phyloP scores from a whole-genome alignment of 768 basidiomycete genomes.

The Harrya chromipes region DNA sequence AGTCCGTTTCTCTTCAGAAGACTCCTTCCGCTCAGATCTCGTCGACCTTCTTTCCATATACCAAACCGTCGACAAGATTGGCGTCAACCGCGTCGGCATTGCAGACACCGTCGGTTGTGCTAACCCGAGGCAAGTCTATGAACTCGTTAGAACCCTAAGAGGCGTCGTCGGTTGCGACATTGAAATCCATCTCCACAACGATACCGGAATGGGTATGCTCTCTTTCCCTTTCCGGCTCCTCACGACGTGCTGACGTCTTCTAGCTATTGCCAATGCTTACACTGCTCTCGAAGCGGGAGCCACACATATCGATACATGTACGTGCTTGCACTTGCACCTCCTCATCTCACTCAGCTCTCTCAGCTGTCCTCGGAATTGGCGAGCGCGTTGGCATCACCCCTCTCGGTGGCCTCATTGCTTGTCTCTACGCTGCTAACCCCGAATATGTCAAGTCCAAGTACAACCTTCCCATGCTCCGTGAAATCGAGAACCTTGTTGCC shows the following conservation, averaged over 20 bases:
- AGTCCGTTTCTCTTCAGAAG: conserved; percentile 99
- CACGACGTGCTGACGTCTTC: conserved; percentile 7
- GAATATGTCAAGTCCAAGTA: conserved; percentile 99
- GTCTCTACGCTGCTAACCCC: conserved; percentile 94
- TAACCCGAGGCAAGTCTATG: conserved; percentile 97
- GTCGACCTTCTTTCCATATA: conserved; percentile 98
- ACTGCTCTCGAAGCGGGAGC: conserved; percentile 98
- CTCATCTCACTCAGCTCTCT: background rate
- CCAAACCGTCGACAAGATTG: conserved; percentile 99
- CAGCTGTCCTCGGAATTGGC: conserved; percentile 94
- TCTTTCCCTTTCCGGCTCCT: background rate
- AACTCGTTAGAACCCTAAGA: conserved; percentile 91
- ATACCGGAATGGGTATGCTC: conserved; percentile 87
- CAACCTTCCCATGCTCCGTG: conserved; percentile 94
- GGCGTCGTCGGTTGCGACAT: conserved; percentile 98
- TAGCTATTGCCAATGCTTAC: conserved; percentile 97
- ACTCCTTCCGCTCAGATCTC: conserved; percentile 99
- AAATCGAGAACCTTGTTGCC: conserved; percentile 98
- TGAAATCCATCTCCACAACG: conserved; percentile 97
- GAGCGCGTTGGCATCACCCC: conserved; percentile 99
- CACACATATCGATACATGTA: conserved; percentile 97
- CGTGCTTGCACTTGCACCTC: conserved; percentile 25
- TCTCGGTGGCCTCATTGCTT: conserved; percentile 93
- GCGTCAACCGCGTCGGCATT: conserved; percentile 97
- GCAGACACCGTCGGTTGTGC: conserved; percentile 99